Percentiles rank a stretch among this genome's conserved stretches.
phyloP scores from a whole-genome alignment of 2,329 filamentous ascomycete genomes.

The Fusarium sp. region DNA sequence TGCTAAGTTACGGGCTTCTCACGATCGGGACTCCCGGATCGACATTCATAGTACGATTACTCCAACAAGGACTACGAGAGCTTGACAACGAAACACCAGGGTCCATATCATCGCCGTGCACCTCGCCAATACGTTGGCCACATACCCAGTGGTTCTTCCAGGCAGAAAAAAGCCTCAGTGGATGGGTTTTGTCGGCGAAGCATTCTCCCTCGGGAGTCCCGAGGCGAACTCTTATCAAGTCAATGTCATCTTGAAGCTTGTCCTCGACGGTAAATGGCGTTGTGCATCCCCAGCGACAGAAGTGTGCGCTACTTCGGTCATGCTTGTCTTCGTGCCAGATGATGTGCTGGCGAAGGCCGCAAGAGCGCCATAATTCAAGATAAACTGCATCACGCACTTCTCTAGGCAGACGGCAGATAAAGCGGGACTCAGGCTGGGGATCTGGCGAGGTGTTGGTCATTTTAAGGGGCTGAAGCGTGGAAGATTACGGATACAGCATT shows the following conservation, averaged over 20 bases:
- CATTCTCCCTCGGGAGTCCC: background rate
- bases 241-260: background rate
- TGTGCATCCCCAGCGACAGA: conserved; percentile 18
- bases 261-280: conserved; percentile 17
- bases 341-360: conserved; percentile 17
- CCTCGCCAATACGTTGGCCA: background rate
- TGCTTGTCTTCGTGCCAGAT: conserved; percentile 8
- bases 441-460: background rate
- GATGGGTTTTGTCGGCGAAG: background rate
- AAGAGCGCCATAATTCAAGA: conserved; percentile 13
- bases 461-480: too few relatives aligned
- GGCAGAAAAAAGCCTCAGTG: background rate
- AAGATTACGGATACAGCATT: background rate
- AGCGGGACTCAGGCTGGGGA: background rate
- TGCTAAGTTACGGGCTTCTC: conserved; percentile 6
- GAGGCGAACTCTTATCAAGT: background rate
- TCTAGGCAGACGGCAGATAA: conserved; percentile 1
- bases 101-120: background rate
- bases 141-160: conserved; percentile 3
- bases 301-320: conserved; percentile 7
- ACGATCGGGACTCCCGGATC: too few relatives aligned
- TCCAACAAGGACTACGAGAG: background rate
- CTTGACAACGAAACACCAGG: background rate
- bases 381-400: conserved; percentile 13
- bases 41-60: background rate